Base-by-base conservation (phyloP, 306 rosid genomes). In the Vigna nakashimae region DNA sequence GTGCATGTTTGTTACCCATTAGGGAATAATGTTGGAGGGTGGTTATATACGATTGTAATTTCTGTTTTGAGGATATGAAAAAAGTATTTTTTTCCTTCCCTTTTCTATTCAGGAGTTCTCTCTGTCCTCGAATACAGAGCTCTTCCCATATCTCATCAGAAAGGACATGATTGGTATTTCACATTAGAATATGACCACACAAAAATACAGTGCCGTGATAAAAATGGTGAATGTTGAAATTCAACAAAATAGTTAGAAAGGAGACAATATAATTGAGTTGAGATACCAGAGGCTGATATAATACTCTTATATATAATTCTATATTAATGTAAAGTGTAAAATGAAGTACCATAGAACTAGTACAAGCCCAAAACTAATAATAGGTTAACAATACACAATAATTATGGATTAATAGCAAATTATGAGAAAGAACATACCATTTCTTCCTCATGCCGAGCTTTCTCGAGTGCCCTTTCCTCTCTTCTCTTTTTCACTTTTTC, bases 401-500 rank as follows among this genome's bases (percentile, higher is more conserved):
- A 46, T 49, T 38, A 79, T 79, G 16, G 18, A 62, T 24, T 62
- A 71, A 45, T 9, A 49, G 36, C 22, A 71, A 38, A 58, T 38
- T 59, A 62, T 53, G 73, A 71, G 75, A 67, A 56, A 53, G 56
- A 73, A 83, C 87, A 81, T 75, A 92, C 99, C 99, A 95, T 91
- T 88, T 92, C 99, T 88, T 95, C 99, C 82, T 95, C 99, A 14
- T 85, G 98, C 13, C 79, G 98, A 65, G 99, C 99, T 69, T 92
- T 95, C 84, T 92, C 99, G 82, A 91, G 89, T 49, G 99, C 98
- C 80, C 99, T 90, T 84, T 92, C 99, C 84, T 95, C 99, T 83
- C 99, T 91, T 87, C 99, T 91, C 88, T 91, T 95, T 82, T 95
- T 95, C 86, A 95, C 98, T 73, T 95, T 95, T 73, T 92, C 99